Evolutionary conservation across 2,329 filamentous ascomycete species (phyloP), one percentile per base, ranked within the genome.

Genomic region (Leptosphaerulina australis): DNA sequence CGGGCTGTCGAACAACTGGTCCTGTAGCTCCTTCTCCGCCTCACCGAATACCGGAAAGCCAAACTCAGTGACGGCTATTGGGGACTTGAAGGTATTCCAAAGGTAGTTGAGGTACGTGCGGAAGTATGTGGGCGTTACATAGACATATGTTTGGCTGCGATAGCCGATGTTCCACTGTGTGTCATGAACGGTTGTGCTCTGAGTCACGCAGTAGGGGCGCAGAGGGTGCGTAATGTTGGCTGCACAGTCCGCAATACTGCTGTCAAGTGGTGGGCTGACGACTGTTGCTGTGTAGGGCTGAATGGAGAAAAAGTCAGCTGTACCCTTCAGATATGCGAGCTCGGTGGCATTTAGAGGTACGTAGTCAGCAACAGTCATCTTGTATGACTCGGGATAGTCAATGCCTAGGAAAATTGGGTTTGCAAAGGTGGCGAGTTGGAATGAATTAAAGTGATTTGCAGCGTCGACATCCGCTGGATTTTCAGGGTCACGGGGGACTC

Each of bases 151-250:
- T 25, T 82, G 71, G 2, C 80, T 83, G 10, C 76, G 73, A 53
- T 84, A 83, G 15, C 83, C 83, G 38, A 85, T 81, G 56, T 81
- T 73, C 83, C 83, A 86, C 2, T 81, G 82, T 22, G 77, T 77
- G 1, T 72, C 66, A 29, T 79, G 79, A 1, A 65, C 70, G 2
- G 40, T 56, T 0, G 71, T 77, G 9, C 74, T 75, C 48, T 80
- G 76, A 0, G 74, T 75, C 1, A 82, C 80, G 56, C 83, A 86
- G 52, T 79, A 78, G 0, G 83, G 83, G 15, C 75, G 78, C 7
- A 78, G 69, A 0, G 77, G 58, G 22, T 79, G 74, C 5, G 71
- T 74, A 1, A 66, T 57, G 59, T 84, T 79, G 5, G 69, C 53
- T 1, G 78, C 74, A 58, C 83, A 85, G 4, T 74, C 73, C 0